Evolutionary conservation across 352 stramenopile species (phyloP).

Genomic region (Pythium oligandrum): DNA sequence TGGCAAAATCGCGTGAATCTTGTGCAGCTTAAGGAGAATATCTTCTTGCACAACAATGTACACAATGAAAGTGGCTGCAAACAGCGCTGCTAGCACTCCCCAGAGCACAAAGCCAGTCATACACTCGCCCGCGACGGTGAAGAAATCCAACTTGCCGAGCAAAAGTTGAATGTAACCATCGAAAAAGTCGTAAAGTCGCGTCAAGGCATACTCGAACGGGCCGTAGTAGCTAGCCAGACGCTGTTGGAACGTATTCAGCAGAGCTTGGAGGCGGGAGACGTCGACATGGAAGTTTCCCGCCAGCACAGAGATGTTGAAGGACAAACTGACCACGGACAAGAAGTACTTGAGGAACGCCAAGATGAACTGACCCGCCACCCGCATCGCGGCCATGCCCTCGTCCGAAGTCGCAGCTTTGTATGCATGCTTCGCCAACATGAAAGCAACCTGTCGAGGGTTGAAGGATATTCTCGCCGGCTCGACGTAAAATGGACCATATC

Average conservation of each 20-base stretch:
- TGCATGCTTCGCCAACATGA: constrained; percentile 12
- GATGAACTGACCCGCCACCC: constrained; percentile 17
- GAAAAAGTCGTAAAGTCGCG: constrained; percentile 32
- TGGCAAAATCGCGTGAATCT: constrained; percentile 36
- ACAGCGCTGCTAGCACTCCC: constrained; percentile 22
- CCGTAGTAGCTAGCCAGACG: constrained; percentile 22
- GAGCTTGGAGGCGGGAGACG: not conserved
- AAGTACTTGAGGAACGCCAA: constrained; percentile 44
- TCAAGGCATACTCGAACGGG: constrained; percentile 20
- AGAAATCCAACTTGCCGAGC: constrained; percentile 26
- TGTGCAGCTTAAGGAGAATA: constrained; percentile 48
- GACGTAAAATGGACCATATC: constrained; percentile 46
- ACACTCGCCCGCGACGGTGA: constrained; percentile 27
- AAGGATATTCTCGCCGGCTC: constrained; percentile 20
- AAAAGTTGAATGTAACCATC: constrained; percentile 25
- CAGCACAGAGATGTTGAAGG: constrained; percentile 57
- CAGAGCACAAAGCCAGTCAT: constrained; percentile 36
- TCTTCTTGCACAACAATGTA: constrained; percentile 63
- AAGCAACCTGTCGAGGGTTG: constrained; percentile 18
- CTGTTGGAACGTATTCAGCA: constrained; percentile 20
- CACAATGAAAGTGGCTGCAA: constrained; percentile 36
- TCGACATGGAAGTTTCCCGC: constrained; percentile 30
- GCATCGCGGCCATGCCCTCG: constrained; percentile 23
- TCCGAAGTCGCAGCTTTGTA: constrained; percentile 18
- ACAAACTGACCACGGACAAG: constrained; percentile 44